These are phyloP conservation scores for Stenogyne calaminthoides DNA, from an alignment of 305 asterid genomes.

Conservation along the genomic window DNA sequence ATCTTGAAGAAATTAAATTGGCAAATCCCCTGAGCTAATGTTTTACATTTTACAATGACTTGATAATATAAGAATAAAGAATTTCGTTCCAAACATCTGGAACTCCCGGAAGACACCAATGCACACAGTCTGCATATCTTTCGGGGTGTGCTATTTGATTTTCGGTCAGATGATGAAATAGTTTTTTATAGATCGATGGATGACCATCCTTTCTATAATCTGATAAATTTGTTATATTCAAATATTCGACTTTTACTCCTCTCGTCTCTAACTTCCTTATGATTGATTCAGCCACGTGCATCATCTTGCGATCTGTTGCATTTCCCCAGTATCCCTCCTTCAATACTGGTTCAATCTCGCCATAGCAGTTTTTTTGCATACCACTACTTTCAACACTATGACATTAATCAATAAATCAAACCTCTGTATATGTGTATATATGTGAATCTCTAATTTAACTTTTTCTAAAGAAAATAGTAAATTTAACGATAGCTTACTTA, in stretches of 20 bases:
- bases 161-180: conserved; percentile 33
- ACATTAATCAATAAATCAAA: neutral
- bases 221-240: conserved; percentile 55
- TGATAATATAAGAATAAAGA: conserved; percentile 48
- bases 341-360: conserved; percentile 41
- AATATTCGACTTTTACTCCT: conserved; percentile 47
- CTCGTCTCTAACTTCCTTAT: conserved; percentile 35
- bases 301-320: conserved; percentile 41
- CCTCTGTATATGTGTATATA: neutral
- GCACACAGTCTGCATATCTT: conserved; percentile 55
- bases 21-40: neutral
- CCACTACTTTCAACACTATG: neutral
- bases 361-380: conserved; percentile 43
- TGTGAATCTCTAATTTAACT: neutral
- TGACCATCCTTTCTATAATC: conserved; percentile 65
- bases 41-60: neutral
- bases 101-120: conserved; percentile 79
- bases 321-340: conserved; percentile 37
- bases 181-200: conserved; percentile 46
- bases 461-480: too few relatives aligned
- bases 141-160: conserved; percentile 37
- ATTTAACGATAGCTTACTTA: neutral
- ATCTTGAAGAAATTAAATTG: too few relatives aligned
- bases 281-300: conserved; percentile 42
- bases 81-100: conserved; percentile 73